These are phyloP conservation scores for Casuarina glauca DNA, from an alignment of 306 rosid species.

Conservation along the genomic window DNA sequence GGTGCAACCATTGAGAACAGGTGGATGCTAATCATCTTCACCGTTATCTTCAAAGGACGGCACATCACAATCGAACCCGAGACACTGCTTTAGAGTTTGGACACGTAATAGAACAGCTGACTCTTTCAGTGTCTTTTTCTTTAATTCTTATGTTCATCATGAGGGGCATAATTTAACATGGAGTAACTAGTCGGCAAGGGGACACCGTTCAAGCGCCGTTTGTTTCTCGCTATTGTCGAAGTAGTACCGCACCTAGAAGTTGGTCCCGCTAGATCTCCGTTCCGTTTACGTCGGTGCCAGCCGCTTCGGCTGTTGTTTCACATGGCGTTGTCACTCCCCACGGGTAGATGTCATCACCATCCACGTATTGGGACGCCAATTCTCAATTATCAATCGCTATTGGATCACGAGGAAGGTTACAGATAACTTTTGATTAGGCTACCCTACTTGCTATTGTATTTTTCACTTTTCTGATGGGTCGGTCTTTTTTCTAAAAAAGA, in stretches of 20 bases:
- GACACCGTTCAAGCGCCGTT: conserved; percentile 39
- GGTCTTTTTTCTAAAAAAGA: no score
- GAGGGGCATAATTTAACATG: not conserved
- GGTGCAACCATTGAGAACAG: no score
- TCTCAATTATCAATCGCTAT: not conserved
- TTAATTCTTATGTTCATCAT: not conserved
- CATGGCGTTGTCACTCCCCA: not conserved
- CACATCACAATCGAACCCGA: no score
- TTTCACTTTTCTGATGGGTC: no score
- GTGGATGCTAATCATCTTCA: no score
- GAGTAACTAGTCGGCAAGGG: not conserved
- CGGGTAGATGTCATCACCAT: not conserved
- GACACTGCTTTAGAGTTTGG: not conserved
- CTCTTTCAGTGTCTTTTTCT: no score
- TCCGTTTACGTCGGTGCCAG: conserved; percentile 58
- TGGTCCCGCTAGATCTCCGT: conserved; percentile 37
- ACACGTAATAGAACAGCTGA: not conserved
- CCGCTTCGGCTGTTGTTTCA: not conserved
- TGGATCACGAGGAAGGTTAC: not conserved
- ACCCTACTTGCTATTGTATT: not conserved
- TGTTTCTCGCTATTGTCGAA: conserved; percentile 24
- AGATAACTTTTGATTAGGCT: not conserved
- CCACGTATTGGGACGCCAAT: not conserved
- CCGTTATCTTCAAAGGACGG: no score
- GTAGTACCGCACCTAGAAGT: not conserved